Base-by-base conservation (phyloP, 129 eudicot genomes). In the Scalesia atractyloides region DNA sequence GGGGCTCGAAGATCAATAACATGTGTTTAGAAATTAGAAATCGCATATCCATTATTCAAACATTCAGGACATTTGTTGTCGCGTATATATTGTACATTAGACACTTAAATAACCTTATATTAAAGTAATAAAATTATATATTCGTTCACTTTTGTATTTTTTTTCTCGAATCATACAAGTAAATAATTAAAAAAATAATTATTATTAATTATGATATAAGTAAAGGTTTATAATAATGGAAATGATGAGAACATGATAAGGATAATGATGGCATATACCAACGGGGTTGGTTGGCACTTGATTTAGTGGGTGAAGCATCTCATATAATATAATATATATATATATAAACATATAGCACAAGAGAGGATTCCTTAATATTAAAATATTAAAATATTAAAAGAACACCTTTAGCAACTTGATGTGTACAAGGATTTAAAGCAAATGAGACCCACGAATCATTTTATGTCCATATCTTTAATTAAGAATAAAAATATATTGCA, bases 301-400 rank as follows among this genome's bases (percentile, higher is more conserved):
- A 61, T 78, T 51, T 63, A 70, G 82, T 78, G 72, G 82, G 77
- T 78, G 82, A 64, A 41, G 70, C 77, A 77, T 77, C 82, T 66
- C 19, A 63, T 8, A 34, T 37, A 53, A 54, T 51, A 48, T n/a
- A n/a, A n/a, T n/a, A 24, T 24, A 24, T 13, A 24, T n/a, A n/a
- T n/a, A 57, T 22, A 58, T 69, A 69, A 46, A 36, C 34, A 50
- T 37, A 70, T 78, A 52, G 43, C 75, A 68, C 73, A 74, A 76
- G 4, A 41, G 7, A 12, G 57, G 77, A 63, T 78, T 71, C 82
- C 82, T 78, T 70, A 78, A 78, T 71, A 78, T 64, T 39, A 44
- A 56, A 66, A 78, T 71, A 78, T 64, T 39, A 44, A 56, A 66
- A 15, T 37, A 67, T 41, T 15, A 33, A 59, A 70, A 49, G 30